These are phyloP conservation scores for Terfezia boudieri DNA, from an alignment of 495 filamentous ascomycete genomes.

Conservation along the genomic window DNA sequence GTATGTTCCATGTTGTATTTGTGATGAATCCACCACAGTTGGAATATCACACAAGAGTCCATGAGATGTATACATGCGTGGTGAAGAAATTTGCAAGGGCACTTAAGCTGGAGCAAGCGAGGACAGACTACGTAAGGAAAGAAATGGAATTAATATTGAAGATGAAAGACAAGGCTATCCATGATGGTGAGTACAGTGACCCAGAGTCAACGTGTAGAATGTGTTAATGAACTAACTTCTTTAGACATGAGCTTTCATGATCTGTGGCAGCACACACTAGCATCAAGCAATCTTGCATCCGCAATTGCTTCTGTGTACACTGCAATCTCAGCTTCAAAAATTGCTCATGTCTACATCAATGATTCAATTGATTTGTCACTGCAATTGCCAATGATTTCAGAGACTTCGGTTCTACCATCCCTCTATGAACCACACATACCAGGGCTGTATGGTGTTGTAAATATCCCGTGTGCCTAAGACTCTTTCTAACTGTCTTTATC, in stretches of 20 bases:
- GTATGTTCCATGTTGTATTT: slow-evolving; percentile 94
- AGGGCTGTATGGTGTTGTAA: slow-evolving; percentile 38
- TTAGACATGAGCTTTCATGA: slow-evolving; percentile 6
- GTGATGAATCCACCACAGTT: slow-evolving; percentile 57
- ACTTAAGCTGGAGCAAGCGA: slow-evolving; percentile 74
- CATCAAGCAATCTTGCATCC: slow-evolving; percentile 54
- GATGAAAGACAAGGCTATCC: slow-evolving; percentile 55
- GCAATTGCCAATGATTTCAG: slow-evolving; percentile 64
- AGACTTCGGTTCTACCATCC: slow-evolving; percentile 47
- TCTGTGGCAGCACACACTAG: slow-evolving; percentile 48
- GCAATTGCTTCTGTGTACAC: slow-evolving; percentile 62
- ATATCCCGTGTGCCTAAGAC: background rate
- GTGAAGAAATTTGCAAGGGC: slow-evolving; percentile 76
- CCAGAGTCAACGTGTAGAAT: background rate
- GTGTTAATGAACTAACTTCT: background rate
- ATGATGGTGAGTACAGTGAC: slow-evolving; percentile 35
- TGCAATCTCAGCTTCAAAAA: slow-evolving; percentile 59
- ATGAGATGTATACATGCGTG: slow-evolving; percentile 67
- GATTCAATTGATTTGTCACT: slow-evolving; percentile 45
- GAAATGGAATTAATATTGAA: slow-evolving; percentile 57
- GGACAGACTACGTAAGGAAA: slow-evolving; percentile 66
- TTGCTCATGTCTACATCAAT: slow-evolving; percentile 46
- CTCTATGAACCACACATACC: slow-evolving; percentile 40
- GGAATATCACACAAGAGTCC: slow-evolving; percentile 49
- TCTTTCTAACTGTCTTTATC: background rate